Percentiles rank a stretch among this genome's conserved stretches.
Conservation (phyloP, 169 alveolate species). For the Plasmodium vinckei region DNA sequence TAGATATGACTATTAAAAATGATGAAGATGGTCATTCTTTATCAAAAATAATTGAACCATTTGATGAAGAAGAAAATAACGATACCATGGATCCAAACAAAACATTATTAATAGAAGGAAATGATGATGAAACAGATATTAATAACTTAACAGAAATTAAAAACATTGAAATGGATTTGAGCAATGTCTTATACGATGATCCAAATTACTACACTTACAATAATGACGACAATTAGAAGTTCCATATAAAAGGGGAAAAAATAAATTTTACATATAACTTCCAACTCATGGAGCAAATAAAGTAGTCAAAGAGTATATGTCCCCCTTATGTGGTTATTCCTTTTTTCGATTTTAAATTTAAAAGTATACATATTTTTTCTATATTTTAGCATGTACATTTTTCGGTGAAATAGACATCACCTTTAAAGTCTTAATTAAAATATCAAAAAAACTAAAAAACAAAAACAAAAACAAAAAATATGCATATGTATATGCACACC, state of each 20-base stretch:
- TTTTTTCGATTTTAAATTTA: no score
- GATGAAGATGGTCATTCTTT: background rate
- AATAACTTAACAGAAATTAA: slow-evolving; percentile 26
- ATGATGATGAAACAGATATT: slow-evolving; percentile 11
- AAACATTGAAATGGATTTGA: slow-evolving; percentile 45
- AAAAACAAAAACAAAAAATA: no score
- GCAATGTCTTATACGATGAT: slow-evolving; percentile 64
- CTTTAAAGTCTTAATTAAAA: no score
- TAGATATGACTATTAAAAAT: background rate
- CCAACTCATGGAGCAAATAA: background rate
- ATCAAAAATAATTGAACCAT: background rate
- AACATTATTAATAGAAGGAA: slow-evolving; percentile 1
- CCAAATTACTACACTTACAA: slow-evolving; percentile 45
- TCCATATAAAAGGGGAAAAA: no score
- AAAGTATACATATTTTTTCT: no score
- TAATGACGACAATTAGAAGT: slow-evolving; percentile 23
- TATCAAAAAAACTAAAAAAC: no score
- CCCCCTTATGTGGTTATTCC: no score
- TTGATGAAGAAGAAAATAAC: background rate
- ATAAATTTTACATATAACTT: background rate
- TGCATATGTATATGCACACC: no score
- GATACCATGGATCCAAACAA: background rate
- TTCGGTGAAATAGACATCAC: no score
- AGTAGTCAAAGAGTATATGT: no score
- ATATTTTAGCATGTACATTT: no score